Base-by-base conservation (phyloP, 805 yeast genomes). In the Candida chauliodis region DNA sequence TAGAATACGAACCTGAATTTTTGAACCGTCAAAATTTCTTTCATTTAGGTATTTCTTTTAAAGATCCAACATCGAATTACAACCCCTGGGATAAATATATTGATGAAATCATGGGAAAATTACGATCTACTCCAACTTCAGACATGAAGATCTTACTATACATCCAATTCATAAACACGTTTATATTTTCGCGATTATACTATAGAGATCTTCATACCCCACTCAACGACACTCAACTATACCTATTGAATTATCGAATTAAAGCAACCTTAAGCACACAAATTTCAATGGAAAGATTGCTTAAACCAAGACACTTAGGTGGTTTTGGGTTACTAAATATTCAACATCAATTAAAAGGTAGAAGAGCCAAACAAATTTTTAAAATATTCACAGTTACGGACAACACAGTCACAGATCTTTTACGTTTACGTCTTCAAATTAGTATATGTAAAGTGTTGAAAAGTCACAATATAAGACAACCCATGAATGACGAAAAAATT, bases 181-280 rank as follows among this genome's bases (percentile, higher is more conserved):
- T 18, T 20, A 20, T 19, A 13, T 31, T 14, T 31, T 31, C 34
- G n/a, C 19, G 22, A 19, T 4, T 31, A 19, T 31, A 31, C n/a
- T 31, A 18, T 19, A 19, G 34, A 19, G 34, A 31, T 20, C 22
- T 31, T 4, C 34, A 22, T 7, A 25, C 15, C 28, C 10, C 14
- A 11, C 13, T 6, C 10, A 25, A 25, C 28, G 10, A 11, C 28
- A 25, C 13, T 15, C 10, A 11, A 25, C 13, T 25, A 25, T 15
- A 25, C 15, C 10, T 11, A n/a, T 25, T 25, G 28, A 25, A n/a
- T 25, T 25, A 25, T n/a, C 28, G 10, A 25, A 11, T 6, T 15
- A 25, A 25, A 25, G 13, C 15, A 25, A 25, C 10, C 10, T 25
- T 25, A 25, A n/a, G 13, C 28, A n/a, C 28, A 5, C 10, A 25